Base-by-base conservation (phyloP, 169 alveolate species). In the Eimeria acervulina region DNA sequence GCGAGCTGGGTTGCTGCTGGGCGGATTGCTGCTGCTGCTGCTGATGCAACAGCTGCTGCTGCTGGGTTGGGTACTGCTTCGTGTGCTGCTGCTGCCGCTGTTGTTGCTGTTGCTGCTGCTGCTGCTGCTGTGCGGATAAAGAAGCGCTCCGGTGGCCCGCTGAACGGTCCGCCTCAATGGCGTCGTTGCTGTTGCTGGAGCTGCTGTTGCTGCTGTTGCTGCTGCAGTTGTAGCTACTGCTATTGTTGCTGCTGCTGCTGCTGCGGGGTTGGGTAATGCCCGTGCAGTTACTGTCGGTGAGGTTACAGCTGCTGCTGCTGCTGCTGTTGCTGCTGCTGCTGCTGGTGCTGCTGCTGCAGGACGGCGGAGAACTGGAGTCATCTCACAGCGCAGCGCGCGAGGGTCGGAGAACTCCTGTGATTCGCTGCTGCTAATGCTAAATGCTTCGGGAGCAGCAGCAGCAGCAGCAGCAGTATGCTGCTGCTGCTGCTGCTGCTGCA, bases 381-480 rank as follows among this genome's bases (percentile, higher is more conserved):
- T 52, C 19, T 36, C 88, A 38, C 26, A 19, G 5, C 66, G 31
- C 63, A 78, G 63, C 26, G 40, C 42, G 51, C 55, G 88, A 21
- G 88, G 88, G 88, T 42, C 88, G 31, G 88, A 78, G 55, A 33
- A 78, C 21, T 78, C 88, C 88, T 78, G 88, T 5, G 88, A 78
- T 15, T 78, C 88, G 63, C 63, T 78, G 88, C 88, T 78, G 88
- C 88, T 78, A 17, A 78, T 78, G 88, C 88, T 78, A 63, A 78
- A 78, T 36, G 88, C 88, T 52, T 78, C 88, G 42, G 88, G 88
- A 1, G 88, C 88, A 17, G 61, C 42, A 23, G 88, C 88, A 36
- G 88, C 88, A 36, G 63, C 42, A 17, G 88, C 61, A 36, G 88
- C 83, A 31, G 83, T 21, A 23, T 59, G 88, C 31, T 78, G 88